Base-by-base conservation (phyloP, 768 basidiomycete species). In the Boletus vinaceobasis region DNA sequence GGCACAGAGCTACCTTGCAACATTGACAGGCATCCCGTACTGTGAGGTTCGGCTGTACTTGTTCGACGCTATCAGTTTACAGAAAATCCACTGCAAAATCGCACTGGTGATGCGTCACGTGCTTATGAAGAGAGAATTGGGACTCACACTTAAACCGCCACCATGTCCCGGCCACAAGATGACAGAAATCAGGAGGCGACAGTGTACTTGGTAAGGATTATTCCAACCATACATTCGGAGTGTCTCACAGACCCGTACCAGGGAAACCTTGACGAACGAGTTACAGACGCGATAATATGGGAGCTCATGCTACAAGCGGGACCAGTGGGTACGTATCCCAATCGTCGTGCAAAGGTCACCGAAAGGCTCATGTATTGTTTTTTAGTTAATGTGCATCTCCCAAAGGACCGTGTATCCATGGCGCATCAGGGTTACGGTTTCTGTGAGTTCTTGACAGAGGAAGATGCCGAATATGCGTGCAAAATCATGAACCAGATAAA, bases 401-500 rank as follows among this genome's bases (percentile, higher is more conserved):
- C 97, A 14, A 99, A 98, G 75, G 97, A 99, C 74, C 87, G 97
- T 62, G 92, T 99, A 53, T 97, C 94, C 13, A 96, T 95, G 91
- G 81, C 91, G 1, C 97, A 98, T 70, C 97, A 99, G 75, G 97
- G 97, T 44, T 99, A 98, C 74, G 97, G 97, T 38, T 99, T 99
- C 76, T 98, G 96, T 82, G 97, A 99, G 79, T 98, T 99, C 73
- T 77, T 96, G 73, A 94, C 94, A 37, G 95, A 98, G 77, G 95
- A 97, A 72, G 97, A 98, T 75, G 94, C 97, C 58, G 97, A 99
- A 74, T 99, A 99, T 73, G 96, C 94, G 54, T 98, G 96, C 82
- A 97, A 98, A 80, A 98, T 98, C 64, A 98, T 98, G 96, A 99
- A 99, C 71, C 96, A 98, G 79, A 98, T 99, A 70, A 99, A 99